These are phyloP conservation scores for Agrocybe chaxingu DNA, from an alignment of 768 basidiomycete genomes.

Conservation along the genomic window DNA sequence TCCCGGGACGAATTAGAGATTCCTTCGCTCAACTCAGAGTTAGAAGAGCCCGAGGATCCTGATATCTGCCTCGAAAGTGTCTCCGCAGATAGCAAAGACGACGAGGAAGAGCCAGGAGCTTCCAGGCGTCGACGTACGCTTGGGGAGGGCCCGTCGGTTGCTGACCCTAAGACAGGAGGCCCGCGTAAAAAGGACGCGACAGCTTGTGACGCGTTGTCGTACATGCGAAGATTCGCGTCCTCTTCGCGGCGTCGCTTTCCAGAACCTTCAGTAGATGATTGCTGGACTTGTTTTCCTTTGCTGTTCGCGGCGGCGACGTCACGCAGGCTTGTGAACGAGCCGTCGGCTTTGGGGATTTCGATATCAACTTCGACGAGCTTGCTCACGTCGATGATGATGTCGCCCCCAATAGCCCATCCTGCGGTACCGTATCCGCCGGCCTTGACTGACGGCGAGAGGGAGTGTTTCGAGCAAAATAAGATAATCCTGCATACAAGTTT, in stretches of 20 bases:
- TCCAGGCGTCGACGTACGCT: constrained; percentile 33
- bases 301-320: constrained; percentile 48
- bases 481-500: constrained; percentile 45
- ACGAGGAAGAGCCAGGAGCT: constrained; percentile 6
- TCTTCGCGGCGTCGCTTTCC: constrained; percentile 60
- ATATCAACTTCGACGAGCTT: constrained; percentile 67
- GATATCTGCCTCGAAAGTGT: constrained; percentile 7
- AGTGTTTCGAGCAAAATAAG: constrained; percentile 69
- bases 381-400: constrained; percentile 80
- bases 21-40: constrained; percentile 11
- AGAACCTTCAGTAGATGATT: constrained; percentile 13
- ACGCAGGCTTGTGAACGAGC: constrained; percentile 57
- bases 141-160: constrained; percentile 29
- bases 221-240: constrained; percentile 47
- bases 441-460: constrained; percentile 75
- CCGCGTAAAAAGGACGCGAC: constrained; percentile 52
- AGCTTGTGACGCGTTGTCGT: constrained; percentile 51
- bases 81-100: constrained; percentile 11
- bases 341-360: constrained; percentile 51
- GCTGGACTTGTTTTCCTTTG: constrained; percentile 49
- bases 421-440: constrained; percentile 91
- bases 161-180: constrained; percentile 20
- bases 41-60: constrained; percentile 17
- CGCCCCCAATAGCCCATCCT: constrained; percentile 85
- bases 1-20: constrained; percentile 10